Base-by-base conservation (phyloP, 352 stramenopile species). In the Stramenopiles sp. region DNA sequence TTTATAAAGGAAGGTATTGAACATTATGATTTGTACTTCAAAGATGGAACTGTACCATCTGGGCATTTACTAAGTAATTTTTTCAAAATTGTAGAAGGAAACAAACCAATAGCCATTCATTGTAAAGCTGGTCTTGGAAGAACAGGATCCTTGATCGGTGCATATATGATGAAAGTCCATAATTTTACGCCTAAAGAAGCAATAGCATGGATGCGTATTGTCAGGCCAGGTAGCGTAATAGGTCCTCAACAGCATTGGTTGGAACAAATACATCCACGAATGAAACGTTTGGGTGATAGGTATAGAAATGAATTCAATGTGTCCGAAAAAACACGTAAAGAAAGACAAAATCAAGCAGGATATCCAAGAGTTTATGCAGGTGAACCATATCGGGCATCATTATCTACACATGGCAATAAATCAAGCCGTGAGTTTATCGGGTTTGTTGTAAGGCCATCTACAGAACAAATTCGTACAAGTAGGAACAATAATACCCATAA, bases 121-220 rank as follows among this genome's bases (percentile, higher is more conserved):
- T 99, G 95, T 86, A 99, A 98, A 85, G 96, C 95, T 32, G 96
- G 96, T 0, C 86, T 99, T 20, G 96, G 94, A 13, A 86, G 95
- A 32, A 98, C 96, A 0, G 96, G 95, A 20, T 98, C 94, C 0
- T 98, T 93, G 84, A 98, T 98, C 78, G 94, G 91, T 33, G 93
- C 91, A n/a, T 99, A 98, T 82, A 87, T 98, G 79, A 99, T 99
- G 94, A 98, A 98, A 86, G 92, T 98, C 82, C 96, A 96, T 43
- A 83, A 83, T 32, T 94, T 98, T 74, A 96, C 93, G 7, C 94
- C 94, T 1, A 89, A 90, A 23, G 93, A 98, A 86, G 90, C 89
- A 4, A 98, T 98, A 84, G 93, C 90, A 0, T 98, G 93, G 92
- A 89, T 97, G 81, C 89, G 94, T 79, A 88, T 98, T 78, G 97